A percentile compares a stretch with the other conserved stretches of the same genome.
Evolutionary conservation across 495 filamentous ascomycete species (phyloP).

Genomic region (Margaritispora aquatica): DNA sequence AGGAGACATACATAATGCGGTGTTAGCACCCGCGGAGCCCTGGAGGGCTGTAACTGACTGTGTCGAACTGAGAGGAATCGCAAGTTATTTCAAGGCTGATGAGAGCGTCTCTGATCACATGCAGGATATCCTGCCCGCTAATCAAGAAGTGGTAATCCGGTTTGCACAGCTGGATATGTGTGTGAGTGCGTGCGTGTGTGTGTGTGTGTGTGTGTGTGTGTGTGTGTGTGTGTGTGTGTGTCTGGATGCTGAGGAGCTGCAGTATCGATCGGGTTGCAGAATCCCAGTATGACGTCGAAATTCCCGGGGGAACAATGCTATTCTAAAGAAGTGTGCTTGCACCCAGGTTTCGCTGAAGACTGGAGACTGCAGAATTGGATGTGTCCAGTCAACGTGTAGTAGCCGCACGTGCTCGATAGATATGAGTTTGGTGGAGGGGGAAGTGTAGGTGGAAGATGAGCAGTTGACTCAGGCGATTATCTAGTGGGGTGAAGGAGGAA

Average conservation of each 20-base stretch:
- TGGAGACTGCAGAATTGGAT: neutral
- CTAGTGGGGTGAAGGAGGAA: too few relatives aligned
- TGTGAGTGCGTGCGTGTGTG: too few relatives aligned
- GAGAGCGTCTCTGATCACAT: constrained; percentile 19
- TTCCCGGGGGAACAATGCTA: neutral
- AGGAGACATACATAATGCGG: constrained; percentile 26
- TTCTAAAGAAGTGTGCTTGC: neutral
- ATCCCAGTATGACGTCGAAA: neutral
- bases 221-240: too few relatives aligned
- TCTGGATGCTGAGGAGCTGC: neutral
- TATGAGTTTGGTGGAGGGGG: neutral
- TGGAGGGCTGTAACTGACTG: constrained; percentile 18
- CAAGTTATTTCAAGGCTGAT: constrained; percentile 16
- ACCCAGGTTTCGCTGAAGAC: too few relatives aligned
- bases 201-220: too few relatives aligned
- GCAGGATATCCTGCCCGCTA: constrained; percentile 17
- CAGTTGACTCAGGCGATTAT: neutral
- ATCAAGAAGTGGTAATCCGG: neutral
- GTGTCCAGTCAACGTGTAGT: neutral
- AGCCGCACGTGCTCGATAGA: neutral
- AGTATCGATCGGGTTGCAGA: neutral
- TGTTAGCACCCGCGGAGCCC: constrained; percentile 23
- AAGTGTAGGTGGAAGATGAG: neutral
- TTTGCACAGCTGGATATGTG: neutral
- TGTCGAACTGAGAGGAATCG: constrained; percentile 7